phyloP scores from a whole-genome alignment of 306 rosid genomes.

The Macrotyloma uniflorum region DNA sequence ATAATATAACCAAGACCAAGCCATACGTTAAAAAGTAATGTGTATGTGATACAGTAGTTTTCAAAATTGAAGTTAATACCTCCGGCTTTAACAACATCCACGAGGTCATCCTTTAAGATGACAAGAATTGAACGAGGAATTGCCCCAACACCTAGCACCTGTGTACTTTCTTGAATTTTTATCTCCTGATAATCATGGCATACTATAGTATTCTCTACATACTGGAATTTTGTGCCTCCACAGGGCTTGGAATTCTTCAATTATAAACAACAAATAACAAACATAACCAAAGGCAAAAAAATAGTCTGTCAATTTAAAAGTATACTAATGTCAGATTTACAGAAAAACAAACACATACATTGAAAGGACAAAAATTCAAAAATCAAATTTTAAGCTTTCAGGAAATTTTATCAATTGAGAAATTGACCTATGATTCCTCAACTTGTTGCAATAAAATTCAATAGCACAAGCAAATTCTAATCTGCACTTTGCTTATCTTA shows the following conservation, averaged over 20 bases:
- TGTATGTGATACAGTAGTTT: slow-evolving; percentile 3
- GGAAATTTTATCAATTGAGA: slow-evolving; percentile 4
- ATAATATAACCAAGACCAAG: not conserved
- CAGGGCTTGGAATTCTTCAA: slow-evolving; percentile 69
- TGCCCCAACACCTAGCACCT: slow-evolving; percentile 87
- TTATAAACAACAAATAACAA: slow-evolving; percentile 32
- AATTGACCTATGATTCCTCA: slow-evolving; percentile 15
- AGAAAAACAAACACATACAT: slow-evolving; percentile 24
- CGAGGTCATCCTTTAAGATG: slow-evolving; percentile 91
- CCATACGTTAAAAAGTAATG: slow-evolving; percentile 9
- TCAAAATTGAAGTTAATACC: slow-evolving; percentile 55
- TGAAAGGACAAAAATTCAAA: slow-evolving; percentile 25
- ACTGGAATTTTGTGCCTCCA: slow-evolving; percentile 73
- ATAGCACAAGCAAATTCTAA: slow-evolving; percentile 30
- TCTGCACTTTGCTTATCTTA: slow-evolving; percentile 3
- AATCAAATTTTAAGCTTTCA: slow-evolving; percentile 24
- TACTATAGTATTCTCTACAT: slow-evolving; percentile 75
- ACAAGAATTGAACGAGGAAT: slow-evolving; percentile 93
- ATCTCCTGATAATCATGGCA: slow-evolving; percentile 97
- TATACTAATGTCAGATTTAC: not conserved
- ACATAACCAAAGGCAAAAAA: slow-evolving; percentile 25
- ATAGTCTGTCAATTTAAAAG: not conserved
- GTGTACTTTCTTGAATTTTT: slow-evolving; percentile 92
- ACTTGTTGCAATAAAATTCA: slow-evolving; percentile 28
- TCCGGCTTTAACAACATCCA: slow-evolving; percentile 94